Conservation (phyloP, 768 basidiomycete genomes). For the Suillus paluster region DNA sequence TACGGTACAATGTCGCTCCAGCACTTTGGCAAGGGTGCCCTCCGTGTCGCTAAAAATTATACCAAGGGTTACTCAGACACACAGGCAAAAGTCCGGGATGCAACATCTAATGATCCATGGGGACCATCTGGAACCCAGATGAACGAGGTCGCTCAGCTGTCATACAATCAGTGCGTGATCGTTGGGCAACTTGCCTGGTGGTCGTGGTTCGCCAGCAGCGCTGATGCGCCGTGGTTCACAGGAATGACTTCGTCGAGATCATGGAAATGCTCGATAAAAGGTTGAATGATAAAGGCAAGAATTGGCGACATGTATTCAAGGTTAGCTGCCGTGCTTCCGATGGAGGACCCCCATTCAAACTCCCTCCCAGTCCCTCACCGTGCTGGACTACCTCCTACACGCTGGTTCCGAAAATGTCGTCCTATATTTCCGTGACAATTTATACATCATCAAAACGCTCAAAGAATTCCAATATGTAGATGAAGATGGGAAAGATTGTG, state of each 20-base stretch:
- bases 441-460: constrained; percentile 97
- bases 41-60: constrained; percentile 93
- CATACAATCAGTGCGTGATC: constrained; percentile 86
- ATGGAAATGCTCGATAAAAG: constrained; percentile 99
- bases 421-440: constrained; percentile 96
- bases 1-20: constrained; percentile 55
- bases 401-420: constrained; percentile 98
- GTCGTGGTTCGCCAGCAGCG: neutral
- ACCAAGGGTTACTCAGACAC: constrained; percentile 96
- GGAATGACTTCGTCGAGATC: constrained; percentile 97
- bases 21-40: constrained; percentile 82
- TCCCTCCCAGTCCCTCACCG: constrained; percentile 72
- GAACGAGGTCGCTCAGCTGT: constrained; percentile 98
- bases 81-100: constrained; percentile 94
- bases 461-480: constrained; percentile 98
- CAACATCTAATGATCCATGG: constrained; percentile 98
- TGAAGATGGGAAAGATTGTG: constrained; percentile 95
- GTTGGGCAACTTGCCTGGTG: neutral
- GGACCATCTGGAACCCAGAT: constrained; percentile 97
- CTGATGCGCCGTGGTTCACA: constrained; percentile 20
- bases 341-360: neutral
- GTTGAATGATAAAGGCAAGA: constrained; percentile 98
- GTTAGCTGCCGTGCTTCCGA: constrained; percentile 42
- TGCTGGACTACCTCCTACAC: constrained; percentile 95
- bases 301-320: constrained; percentile 99